Base-by-base conservation (phyloP, 192 early-diverging fungal genomes). In the Jimgerdemannia lactiflua region DNA sequence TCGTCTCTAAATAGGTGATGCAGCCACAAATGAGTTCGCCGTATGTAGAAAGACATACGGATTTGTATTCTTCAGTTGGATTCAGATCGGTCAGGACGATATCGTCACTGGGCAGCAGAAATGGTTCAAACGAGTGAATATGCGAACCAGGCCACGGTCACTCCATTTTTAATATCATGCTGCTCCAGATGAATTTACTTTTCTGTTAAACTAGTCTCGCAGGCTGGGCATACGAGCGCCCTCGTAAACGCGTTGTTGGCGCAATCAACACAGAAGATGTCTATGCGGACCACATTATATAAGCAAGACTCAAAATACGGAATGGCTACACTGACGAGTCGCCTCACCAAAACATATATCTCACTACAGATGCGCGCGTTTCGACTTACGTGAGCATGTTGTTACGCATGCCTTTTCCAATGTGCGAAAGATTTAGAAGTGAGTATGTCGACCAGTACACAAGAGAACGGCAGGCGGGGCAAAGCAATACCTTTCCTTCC, bases 211-310 rank as follows among this genome's bases (percentile, higher is more conserved):
- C 76, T 78, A 11, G 88, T 83, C 44, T 88, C 83, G 72, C 91
- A 93, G 0, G 89, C 90, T 6, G 91, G 92, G 73, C 92, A 94
- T 11, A 84, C 77, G 8, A 86, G 71, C 8, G 84, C 84, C 9
- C 82, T 75, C 19, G 78, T 69, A 72, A 91, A 91, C 4, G 82
- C 68, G 18, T 69, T 80, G 19, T 77, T 85, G 29, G 92, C 88
- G 71, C 91, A 93, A 3, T 64, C 67, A 40, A 88, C 79, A 75
- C 91, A 93, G 81, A 92, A 92, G 17, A 93, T 85, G 72, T 92
- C 90, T 92, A 80, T 54, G 42, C 42, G 14, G 7, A 44, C 20
- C 42, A 75, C 29, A 29, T 29, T 29, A 29, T 29, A 29, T 1
- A 29, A 29, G 29, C 29, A 29, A 29, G 1, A 29, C 29, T 29